Percentiles rank a stretch among this genome's conserved stretches.
phyloP scores from a whole-genome alignment of 495 filamentous ascomycete genomes.

The Thozetella sp. region DNA sequence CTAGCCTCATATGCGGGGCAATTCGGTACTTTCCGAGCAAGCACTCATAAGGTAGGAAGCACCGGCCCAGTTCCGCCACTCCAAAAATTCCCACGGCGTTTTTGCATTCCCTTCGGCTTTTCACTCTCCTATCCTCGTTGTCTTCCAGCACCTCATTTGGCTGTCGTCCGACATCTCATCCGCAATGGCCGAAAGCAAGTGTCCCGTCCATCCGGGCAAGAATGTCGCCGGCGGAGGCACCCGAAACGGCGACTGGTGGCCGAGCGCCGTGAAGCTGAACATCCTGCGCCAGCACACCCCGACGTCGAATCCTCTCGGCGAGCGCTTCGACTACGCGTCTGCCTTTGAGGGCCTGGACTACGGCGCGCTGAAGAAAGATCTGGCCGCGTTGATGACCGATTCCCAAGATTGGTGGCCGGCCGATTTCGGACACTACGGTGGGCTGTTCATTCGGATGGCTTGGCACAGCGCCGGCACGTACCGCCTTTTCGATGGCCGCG shows the following conservation, averaged over 20 bases:
- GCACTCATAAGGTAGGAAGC: no score
- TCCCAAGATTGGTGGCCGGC: slow-evolving; percentile 79
- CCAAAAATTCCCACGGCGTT: no score
- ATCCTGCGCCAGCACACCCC: slow-evolving; percentile 71
- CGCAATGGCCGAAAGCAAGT: no score
- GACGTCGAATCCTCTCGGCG: slow-evolving; percentile 57
- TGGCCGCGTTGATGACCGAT: slow-evolving; percentile 67
- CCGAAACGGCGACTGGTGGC: slow-evolving; percentile 71
- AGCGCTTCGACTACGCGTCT: slow-evolving; percentile 68
- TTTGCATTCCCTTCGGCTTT: no score
- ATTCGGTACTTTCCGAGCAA: no score
- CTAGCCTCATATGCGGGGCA: no score
- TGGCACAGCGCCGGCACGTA: slow-evolving; percentile 80
- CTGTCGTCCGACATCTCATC: no score
- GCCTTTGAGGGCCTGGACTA: slow-evolving; percentile 75
- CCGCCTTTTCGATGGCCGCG: slow-evolving; percentile 70
- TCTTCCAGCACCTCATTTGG: no score
- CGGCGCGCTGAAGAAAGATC: slow-evolving; percentile 69
- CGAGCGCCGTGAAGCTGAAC: slow-evolving; percentile 60
- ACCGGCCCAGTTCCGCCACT: no score
- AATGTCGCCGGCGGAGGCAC: slow-evolving; percentile 65
- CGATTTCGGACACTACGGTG: slow-evolving; percentile 79
- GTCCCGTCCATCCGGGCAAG: slow-evolving; percentile 51
- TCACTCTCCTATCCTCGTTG: no score
- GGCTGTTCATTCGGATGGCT: slow-evolving; percentile 75